phyloP scores from a whole-genome alignment of 495 filamentous ascomycete species.

The Hypoxylon subgilvum region DNA sequence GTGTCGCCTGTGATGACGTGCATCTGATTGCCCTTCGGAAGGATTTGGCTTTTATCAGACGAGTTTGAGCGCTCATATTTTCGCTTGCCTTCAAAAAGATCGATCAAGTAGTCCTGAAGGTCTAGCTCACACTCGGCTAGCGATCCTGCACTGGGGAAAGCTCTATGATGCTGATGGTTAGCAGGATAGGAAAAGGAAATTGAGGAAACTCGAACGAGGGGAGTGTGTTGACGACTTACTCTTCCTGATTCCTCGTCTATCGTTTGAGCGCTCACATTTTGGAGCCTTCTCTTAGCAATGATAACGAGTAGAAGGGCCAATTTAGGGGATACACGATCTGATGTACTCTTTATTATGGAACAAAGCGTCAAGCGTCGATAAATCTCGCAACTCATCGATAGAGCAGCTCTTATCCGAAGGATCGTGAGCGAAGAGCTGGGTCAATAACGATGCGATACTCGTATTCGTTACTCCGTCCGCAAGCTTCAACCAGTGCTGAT shows the following conservation, averaged over 20 bases:
- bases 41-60: slow-evolving; percentile 2
- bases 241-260: slow-evolving; percentile 25
- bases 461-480: slow-evolving; percentile 31
- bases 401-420: slow-evolving; percentile 17
- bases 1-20: no score
- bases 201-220: no score
- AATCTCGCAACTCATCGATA: neutral
- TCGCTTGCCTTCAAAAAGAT: slow-evolving; percentile 21
- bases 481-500: slow-evolving; percentile 46
- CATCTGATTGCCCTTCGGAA: neutral
- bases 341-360: neutral
- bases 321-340: neutral
- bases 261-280: slow-evolving; percentile 14
- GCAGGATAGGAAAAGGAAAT: no score
- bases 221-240: neutral
- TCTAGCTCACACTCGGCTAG: slow-evolving; percentile 40
- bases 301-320: no score
- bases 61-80: slow-evolving; percentile 28
- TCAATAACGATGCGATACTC: slow-evolving; percentile 13
- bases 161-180: slow-evolving; percentile 19
- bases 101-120: slow-evolving; percentile 36
- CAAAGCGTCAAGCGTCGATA: neutral
- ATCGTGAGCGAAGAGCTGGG: slow-evolving; percentile 13
- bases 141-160: slow-evolving; percentile 49
- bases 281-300: no score